These are phyloP conservation scores for Trichoderma sp. DNA, from an alignment of 2,329 filamentous ascomycete species.

Conservation along the genomic window DNA sequence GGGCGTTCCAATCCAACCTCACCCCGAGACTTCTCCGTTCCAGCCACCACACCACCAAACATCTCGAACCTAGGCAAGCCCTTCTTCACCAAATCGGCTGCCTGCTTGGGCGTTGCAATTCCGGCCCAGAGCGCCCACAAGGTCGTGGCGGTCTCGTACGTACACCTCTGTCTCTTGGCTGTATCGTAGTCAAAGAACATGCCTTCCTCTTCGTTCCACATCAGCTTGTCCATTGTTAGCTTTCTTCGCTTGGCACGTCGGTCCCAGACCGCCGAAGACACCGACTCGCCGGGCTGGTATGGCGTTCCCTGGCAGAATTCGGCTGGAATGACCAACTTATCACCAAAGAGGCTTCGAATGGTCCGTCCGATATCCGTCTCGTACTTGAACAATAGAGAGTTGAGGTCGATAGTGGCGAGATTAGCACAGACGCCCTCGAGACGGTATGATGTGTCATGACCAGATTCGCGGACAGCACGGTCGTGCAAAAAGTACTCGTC, in stretches of 20 bases:
- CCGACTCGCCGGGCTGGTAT: conserved; percentile 63
- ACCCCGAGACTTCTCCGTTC: conserved; percentile 85
- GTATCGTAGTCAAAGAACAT: conserved; percentile 99
- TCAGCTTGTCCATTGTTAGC: conserved; percentile 81
- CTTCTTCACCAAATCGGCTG: conserved; percentile 74
- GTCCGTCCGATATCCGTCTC: conserved; percentile 87
- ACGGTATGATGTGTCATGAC: conserved; percentile 93
- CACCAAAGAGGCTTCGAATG: conserved; percentile 80
- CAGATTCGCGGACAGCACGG: conserved; percentile 90
- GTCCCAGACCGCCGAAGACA: conserved; percentile 87
- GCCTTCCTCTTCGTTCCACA: conserved; percentile 87
- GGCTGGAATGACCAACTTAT: conserved; percentile 74
- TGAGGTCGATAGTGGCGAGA: conserved; percentile 89
- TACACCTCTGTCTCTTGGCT: conserved; percentile 71
- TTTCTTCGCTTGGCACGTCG: conserved; percentile 81
- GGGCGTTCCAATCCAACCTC: conserved; percentile 74
- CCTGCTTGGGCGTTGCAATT: conserved; percentile 79
- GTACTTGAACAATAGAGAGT: conserved; percentile 94
- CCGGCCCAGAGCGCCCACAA: conserved; percentile 99
- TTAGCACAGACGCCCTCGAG: conserved; percentile 84
- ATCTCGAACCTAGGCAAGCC: conserved; percentile 86
- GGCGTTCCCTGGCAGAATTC: conserved; percentile 71
- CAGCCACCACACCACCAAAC: conserved; percentile 81
- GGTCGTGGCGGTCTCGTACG: conserved; percentile 87
- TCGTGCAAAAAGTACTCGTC: conserved; percentile 97